Evolutionary conservation across 2,329 filamentous ascomycete species (phyloP).

Genomic region (Aspergillus udagawae): DNA sequence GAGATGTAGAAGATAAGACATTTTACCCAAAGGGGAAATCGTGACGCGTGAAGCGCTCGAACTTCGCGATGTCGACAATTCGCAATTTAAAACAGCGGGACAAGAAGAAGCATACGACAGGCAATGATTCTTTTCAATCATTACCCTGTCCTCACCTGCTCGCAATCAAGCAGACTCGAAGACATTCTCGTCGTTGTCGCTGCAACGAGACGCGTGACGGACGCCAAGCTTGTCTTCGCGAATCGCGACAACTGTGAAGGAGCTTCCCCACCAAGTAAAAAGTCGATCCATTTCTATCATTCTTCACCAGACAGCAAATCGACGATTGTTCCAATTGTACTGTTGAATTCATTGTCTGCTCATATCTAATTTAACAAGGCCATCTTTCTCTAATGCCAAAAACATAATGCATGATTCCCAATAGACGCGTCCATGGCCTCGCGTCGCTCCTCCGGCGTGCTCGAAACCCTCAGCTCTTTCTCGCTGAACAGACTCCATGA

Average conservation of each 20-base stretch:
- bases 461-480: constrained; percentile 25
- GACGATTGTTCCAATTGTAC: not conserved
- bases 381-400: not conserved
- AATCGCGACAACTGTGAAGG: constrained; percentile 4
- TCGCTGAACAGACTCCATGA: constrained; percentile 30
- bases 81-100: not conserved
- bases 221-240: constrained; percentile 1
- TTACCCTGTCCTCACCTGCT: not conserved
- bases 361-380: not conserved
- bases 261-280: not conserved
- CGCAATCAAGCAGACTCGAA: not conserved
- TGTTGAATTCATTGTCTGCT: not conserved
- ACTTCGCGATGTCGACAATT: not conserved
- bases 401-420: constrained; percentile 14
- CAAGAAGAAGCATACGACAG: not conserved
- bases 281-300: not conserved
- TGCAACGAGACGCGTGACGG: not conserved
- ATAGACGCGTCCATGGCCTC: constrained; percentile 35
- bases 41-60: not conserved
- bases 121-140: not conserved
- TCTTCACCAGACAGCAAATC: not conserved
- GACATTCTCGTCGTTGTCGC: not conserved
- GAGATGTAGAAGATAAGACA: not conserved
- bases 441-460: constrained; percentile 24
- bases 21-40: not conserved